Base-by-base conservation (phyloP, 2,329 filamentous ascomycete genomes). In the Didymellaceae sp. region DNA sequence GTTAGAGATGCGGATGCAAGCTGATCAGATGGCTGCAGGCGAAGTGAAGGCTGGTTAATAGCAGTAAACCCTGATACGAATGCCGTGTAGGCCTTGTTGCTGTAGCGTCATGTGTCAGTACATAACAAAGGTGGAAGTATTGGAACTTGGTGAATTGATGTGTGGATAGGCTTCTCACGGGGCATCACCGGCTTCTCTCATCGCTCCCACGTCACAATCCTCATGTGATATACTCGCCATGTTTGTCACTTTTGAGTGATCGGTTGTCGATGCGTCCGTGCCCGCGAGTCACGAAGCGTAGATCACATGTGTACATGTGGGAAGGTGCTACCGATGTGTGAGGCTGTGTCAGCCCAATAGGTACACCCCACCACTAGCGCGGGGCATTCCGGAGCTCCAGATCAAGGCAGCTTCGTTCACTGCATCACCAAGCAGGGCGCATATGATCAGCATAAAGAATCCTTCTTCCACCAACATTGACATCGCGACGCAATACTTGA, bases 121-220 rank as follows among this genome's bases (percentile, higher is more conserved):
- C 24, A 32, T n/a, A 28, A n/a, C 18, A 6, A 32, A 25, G 17
- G 25, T 11, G 41, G 16, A 28, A 42, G n/a, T 28, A 24, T 35
- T 34, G 8, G 28, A 42, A 39, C 42, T 40, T 16, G 40, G 43
- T 17, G 25, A 31, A 34, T n/a, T 33, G 45, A 33, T 46, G 46
- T 51, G 58, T 44, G 33, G 33, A 52, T 55, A 34, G 55, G 64
- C 45, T 28, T 54, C 65, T 66, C 62, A 70, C 67, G 59, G 58
- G 33, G 55, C 49, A 16, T 58, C 56, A 32, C 53, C 52, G 18
- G 49, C 47, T 25, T 40, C 28, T 16, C 44, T 44, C 35, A 40
- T 49, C 16, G 11, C 37, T 13, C 52, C 42, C 14, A 38, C 28
- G 18, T 46, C 33, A 42, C 48, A 44, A 11, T 41, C 48, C 14